Evolutionary conservation across 192 early-diverging fungal genomes (phyloP), one percentile per base, ranked within the genome.

Genomic region (Cladochytrium replicatum): DNA sequence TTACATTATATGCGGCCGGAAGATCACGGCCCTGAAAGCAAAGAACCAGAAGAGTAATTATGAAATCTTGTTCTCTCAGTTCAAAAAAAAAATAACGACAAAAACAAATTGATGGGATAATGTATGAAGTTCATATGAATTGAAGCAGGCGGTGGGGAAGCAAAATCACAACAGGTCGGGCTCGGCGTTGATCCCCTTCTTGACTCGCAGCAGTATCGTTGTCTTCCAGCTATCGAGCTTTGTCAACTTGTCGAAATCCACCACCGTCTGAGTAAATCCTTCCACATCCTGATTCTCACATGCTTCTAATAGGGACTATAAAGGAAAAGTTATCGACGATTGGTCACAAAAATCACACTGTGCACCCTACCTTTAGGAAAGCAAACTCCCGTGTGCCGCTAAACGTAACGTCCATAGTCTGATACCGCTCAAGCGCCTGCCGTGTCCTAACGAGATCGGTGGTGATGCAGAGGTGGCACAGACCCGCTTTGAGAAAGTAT

Each of bases 141-240:
- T n/a, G n/a, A n/a, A n/a, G n/a, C n/a, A n/a, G n/a, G n/a, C n/a
- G n/a, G n/a, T n/a, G n/a, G n/a, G n/a, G n/a, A n/a, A n/a, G n/a
- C n/a, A n/a, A n/a, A n/a, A n/a, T n/a, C n/a, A n/a, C n/a, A n/a
- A n/a, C n/a, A n/a, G n/a, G n/a, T n/a, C n/a, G n/a, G n/a, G n/a
- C n/a, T n/a, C n/a, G n/a, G n/a, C n/a, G n/a, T n/a, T n/a, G n/a
- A n/a, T n/a, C n/a, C n/a, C n/a, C 61, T 93, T 89, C 72, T 97
- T 95, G 50, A 95, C 83, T 46, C 75, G 72, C 48, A 96, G 71
- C 39, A 97, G 66, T 42, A 96, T 68, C 23, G 83, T 81, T 8
- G 93, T 97, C 68, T 96, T 99, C 96, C 96, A 99, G 59, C 78
- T 77, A 71, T 99, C 96, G 29, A 99, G 74, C 60, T 87, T 85